Evolutionary conservation across 495 filamentous ascomycete species (phyloP).

Genomic region (Aspergillus conjunctus): DNA sequence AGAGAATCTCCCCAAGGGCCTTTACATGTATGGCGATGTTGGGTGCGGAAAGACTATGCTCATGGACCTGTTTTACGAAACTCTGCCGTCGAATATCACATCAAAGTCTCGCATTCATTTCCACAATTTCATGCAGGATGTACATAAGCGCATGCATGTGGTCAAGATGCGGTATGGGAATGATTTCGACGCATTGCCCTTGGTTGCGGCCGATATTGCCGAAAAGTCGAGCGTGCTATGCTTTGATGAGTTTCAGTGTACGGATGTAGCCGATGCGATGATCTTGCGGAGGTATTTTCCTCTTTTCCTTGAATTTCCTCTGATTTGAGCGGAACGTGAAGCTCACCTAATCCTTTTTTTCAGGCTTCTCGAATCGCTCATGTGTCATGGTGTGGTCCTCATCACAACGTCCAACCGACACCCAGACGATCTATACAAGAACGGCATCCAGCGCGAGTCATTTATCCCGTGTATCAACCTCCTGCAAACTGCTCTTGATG

Average conservation of each 20-base stretch:
- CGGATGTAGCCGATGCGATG: conserved; percentile 98
- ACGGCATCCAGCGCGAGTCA: conserved; percentile 92
- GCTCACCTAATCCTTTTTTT: background rate
- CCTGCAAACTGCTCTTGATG: conserved; percentile 75
- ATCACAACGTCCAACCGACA: conserved; percentile 97
- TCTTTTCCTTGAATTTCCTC: background rate
- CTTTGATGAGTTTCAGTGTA: conserved; percentile 99
- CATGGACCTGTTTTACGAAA: conserved; percentile 98
- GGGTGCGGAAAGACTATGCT: conserved; percentile 99
- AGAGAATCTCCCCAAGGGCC: conserved; percentile 74
- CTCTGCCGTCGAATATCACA: conserved; percentile 75
- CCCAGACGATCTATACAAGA: conserved; percentile 94
- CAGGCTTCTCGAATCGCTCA: conserved; percentile 82
- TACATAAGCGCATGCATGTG: conserved; percentile 87
- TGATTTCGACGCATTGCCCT: conserved; percentile 88
- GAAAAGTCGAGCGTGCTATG: conserved; percentile 83
- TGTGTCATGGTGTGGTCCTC: conserved; percentile 94
- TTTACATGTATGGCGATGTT: conserved; percentile 97
- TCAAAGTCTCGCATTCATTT: conserved; percentile 97
- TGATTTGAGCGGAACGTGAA: background rate
- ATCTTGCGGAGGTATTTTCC: conserved; percentile 71
- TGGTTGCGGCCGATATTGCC: conserved; percentile 91
- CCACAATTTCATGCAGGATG: conserved; percentile 99
- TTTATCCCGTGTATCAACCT: conserved; percentile 96
- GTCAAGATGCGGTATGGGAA: conserved; percentile 88